Evolutionary conservation across 495 filamentous ascomycete genomes (phyloP).

Genomic region (Lepidopterella palustris): DNA sequence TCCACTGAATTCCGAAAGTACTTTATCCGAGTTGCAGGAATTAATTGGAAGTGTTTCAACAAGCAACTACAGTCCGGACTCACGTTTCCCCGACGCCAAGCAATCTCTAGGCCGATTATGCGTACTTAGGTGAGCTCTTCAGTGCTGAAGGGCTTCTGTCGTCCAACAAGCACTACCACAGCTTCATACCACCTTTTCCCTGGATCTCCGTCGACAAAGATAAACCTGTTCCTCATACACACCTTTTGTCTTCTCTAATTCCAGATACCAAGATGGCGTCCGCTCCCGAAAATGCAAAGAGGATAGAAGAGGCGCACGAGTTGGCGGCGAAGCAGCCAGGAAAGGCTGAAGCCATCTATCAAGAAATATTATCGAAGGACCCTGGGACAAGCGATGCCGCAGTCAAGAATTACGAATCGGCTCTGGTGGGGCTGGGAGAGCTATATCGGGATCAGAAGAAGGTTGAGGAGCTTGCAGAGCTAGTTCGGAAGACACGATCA

Average conservation of each 20-base stretch:
- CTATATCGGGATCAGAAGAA: conserved; percentile 83
- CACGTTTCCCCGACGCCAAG: too few relatives aligned
- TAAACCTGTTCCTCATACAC: not conserved
- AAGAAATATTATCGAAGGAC: conserved; percentile 77
- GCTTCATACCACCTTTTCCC: not conserved
- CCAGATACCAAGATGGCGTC: conserved; percentile 43
- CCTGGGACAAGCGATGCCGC: conserved; percentile 79
- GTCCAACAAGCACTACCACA: not conserved
- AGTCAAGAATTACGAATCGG: conserved; percentile 78
- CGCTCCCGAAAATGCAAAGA: conserved; percentile 47
- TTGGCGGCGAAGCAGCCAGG: conserved; percentile 68
- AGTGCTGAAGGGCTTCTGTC: too few relatives aligned
- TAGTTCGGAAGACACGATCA: conserved; percentile 84
- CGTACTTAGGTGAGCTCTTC: too few relatives aligned
- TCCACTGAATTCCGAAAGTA: too few relatives aligned
- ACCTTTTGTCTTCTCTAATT: not conserved
- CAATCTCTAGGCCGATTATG: too few relatives aligned
- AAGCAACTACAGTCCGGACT: too few relatives aligned
- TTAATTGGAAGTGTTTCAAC: too few relatives aligned
- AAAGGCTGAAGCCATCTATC: conserved; percentile 77
- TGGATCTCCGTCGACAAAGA: not conserved
- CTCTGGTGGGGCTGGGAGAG: conserved; percentile 79
- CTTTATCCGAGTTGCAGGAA: too few relatives aligned
- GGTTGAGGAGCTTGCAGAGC: conserved; percentile 73
- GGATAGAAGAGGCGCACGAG: conserved; percentile 79